Evolutionary conservation across 441 rosid genomes (phyloP), one percentile per base, ranked within the genome.

Genomic region (Euphorbia schlechtendalii): DNA sequence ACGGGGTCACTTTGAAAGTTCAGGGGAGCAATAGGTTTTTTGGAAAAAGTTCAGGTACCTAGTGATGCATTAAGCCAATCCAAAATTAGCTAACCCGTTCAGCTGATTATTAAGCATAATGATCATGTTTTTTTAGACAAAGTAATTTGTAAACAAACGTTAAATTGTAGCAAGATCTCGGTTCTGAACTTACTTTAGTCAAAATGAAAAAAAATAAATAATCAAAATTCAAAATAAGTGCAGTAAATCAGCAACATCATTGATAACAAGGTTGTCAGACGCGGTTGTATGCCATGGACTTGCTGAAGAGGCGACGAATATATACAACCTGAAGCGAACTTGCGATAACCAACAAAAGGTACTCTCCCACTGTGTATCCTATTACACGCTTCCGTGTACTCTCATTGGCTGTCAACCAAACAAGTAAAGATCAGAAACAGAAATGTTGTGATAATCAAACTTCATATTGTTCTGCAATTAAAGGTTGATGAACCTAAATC

Each of bases 251-350:
- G 45, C 11, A 61, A 27, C 41, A 63, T 54, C 30, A 46, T 36
- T 56, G 22, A 62, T 61, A 63, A 57, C 54, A 45, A 68, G 38
- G 48, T 10, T 28, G 61, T 86, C 79, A 89, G 72, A 89, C 98
- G 62, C 98, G 81, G 76, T 84, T 89, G 81, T 87, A 94, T 54
- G 86, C 96, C 58, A 90, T 92, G 3, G 96, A 88, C 74, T 90
- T 89, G 93, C 96, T 91, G 79, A 94, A 94, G 74, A 94, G 96
- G 68, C 78, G 90, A 27, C 98, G 97, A 60, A 91, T 86, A 73
- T 86, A 91, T 0, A 85, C 49, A 9, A 87, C 96, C 65, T 94
- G 96, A 73, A 94, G 86, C 1, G 80, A 69, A 71, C 99, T 94
- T 10, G 76, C 86, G 63, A 75, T 68, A 28, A 86, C 95, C 67